phyloP scores from a whole-genome alignment of 345 rosid genomes.

The Hevea brasiliensis region DNA sequence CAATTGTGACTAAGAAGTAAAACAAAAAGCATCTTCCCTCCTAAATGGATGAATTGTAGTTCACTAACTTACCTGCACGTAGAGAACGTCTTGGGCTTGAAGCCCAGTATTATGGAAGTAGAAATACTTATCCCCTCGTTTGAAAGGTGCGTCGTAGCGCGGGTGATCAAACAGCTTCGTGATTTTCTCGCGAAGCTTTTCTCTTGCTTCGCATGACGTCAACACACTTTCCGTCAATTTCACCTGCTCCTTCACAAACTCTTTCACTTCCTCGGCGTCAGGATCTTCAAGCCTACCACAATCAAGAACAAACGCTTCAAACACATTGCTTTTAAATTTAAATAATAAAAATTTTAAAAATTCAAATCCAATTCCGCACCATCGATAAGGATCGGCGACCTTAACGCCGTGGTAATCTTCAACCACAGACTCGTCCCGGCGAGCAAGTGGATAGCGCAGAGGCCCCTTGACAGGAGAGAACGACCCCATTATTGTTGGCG shows the following conservation, averaged over 20 bases:
- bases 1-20: neutral
- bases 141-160: slow-evolving; percentile 67
- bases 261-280: slow-evolving; percentile 72
- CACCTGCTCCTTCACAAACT: slow-evolving; percentile 73
- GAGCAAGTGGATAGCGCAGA: slow-evolving; percentile 58
- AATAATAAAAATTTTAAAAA: neutral
- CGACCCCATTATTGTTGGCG: slow-evolving; percentile 60
- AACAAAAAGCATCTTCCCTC: neutral
- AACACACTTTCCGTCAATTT: slow-evolving; percentile 59
- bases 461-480: slow-evolving; percentile 35
- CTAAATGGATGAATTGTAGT: neutral
- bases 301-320: neutral
- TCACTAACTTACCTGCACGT: slow-evolving; percentile 51
- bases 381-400: slow-evolving; percentile 80
- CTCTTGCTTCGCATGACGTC: slow-evolving; percentile 55
- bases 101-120: slow-evolving; percentile 88
- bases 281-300: slow-evolving; percentile 83
- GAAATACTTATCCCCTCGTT: slow-evolving; percentile 64
- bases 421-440: slow-evolving; percentile 68
- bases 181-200: slow-evolving; percentile 56
- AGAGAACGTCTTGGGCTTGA: slow-evolving; percentile 78
- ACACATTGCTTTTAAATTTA: neutral
- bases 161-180: slow-evolving; percentile 78
- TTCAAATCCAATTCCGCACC: slow-evolving; percentile 42
- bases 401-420: slow-evolving; percentile 77